phyloP scores from a whole-genome alignment of 23 red algal species.

The Gracilaria domingensis region DNA sequence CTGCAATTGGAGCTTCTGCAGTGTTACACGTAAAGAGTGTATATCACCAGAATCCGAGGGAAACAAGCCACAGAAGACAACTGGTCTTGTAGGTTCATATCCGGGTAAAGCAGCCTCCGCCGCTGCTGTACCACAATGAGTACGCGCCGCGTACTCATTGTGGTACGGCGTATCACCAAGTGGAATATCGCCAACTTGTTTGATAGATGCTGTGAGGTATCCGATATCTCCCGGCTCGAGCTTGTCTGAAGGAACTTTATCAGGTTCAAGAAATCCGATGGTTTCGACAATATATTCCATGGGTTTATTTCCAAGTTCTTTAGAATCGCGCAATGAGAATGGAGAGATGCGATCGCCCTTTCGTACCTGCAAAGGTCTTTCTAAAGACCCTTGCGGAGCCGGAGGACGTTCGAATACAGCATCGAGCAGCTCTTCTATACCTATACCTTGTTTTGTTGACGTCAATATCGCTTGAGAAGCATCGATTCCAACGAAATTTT shows the following conservation, averaged over 20 bases:
- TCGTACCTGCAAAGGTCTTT: constrained; percentile 72
- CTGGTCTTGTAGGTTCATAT: constrained; percentile 63
- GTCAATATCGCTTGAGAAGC: constrained; percentile 61
- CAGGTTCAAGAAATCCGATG: constrained; percentile 72
- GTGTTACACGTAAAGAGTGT: constrained; percentile 54
- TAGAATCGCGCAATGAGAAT: constrained; percentile 47
- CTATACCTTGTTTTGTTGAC: constrained; percentile 79
- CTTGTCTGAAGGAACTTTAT: constrained; percentile 39
- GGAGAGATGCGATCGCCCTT: constrained; percentile 68
- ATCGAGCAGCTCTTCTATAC: constrained; percentile 73
- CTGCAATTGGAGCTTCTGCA: constrained; percentile 85
- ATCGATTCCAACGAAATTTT: constrained; percentile 74
- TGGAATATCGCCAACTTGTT: constrained; percentile 64
- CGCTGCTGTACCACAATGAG: constrained; percentile 43
- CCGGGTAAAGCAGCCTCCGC: constrained; percentile 59
- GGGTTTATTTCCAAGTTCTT: neutral
- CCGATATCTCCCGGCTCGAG: constrained; percentile 76
- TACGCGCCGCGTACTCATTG: too few species aligned
- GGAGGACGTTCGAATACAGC: constrained; percentile 82
- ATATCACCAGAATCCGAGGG: constrained; percentile 67
- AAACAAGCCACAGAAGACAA: constrained; percentile 89
- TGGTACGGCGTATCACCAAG: constrained; percentile 91
- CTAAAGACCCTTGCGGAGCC: constrained; percentile 28
- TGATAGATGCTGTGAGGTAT: constrained; percentile 70
- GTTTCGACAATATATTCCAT: constrained; percentile 52